Evolutionary conservation across 345 rosid genomes (phyloP).

Genomic region (Punica granatum): DNA sequence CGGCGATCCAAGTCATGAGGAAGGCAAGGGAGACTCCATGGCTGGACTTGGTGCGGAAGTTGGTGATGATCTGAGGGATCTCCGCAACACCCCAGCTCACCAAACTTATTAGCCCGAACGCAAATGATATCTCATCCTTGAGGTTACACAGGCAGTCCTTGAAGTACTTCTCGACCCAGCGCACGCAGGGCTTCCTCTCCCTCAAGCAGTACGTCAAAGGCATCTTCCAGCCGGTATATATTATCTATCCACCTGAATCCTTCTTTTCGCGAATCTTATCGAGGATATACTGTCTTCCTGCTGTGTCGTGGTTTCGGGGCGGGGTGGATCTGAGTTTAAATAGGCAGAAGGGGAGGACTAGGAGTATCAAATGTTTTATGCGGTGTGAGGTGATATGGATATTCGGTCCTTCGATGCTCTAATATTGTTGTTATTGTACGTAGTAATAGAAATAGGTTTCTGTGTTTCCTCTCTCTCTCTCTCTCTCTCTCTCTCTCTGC

Average conservation of each 20-base stretch:
- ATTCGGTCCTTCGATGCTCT: neutral
- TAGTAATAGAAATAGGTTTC: neutral
- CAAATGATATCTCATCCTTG: slow-evolving; percentile 66
- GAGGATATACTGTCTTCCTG: slow-evolving; percentile 12
- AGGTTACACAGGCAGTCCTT: slow-evolving; percentile 77
- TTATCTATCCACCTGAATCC: neutral
- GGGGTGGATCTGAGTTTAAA: neutral
- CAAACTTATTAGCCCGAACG: slow-evolving; percentile 56
- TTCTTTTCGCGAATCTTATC: slow-evolving; percentile 8
- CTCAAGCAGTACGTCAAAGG: slow-evolving; percentile 40
- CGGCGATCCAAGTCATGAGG: slow-evolving; percentile 95
- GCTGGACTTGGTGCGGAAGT: slow-evolving; percentile 83
- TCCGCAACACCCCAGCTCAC: slow-evolving; percentile 91
- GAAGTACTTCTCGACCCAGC: slow-evolving; percentile 72
- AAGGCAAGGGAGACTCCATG: slow-evolving; percentile 88
- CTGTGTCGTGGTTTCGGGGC: neutral
- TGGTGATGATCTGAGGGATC: slow-evolving; percentile 89
- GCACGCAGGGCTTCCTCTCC: slow-evolving; percentile 55
- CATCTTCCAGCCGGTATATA: slow-evolving; percentile 17
- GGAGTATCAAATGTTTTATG: neutral
- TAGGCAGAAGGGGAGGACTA: neutral
- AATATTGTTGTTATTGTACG: neutral
- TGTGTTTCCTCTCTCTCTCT: neutral
- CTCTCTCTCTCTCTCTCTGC: too few relatives aligned
- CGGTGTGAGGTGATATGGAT: neutral